Conservation (phyloP, 768 basidiomycete species). For the Boletus eberwhitei region DNA sequence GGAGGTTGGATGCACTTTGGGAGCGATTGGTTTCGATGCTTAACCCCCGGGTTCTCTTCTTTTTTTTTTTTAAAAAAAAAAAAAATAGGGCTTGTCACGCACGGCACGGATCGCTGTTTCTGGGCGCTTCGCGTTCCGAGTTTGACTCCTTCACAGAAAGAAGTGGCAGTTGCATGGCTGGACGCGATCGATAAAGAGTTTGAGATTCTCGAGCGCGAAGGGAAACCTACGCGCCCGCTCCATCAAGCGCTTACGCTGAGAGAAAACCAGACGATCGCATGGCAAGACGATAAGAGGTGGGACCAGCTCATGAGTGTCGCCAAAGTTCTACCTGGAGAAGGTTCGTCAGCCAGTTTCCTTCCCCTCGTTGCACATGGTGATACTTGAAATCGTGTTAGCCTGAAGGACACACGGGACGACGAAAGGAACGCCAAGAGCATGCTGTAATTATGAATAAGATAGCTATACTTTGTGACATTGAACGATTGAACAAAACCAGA, state of each 20-base stretch:
- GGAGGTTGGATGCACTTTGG: neutral
- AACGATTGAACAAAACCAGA: neutral
- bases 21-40: neutral
- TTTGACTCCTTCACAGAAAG: conserved; percentile 45
- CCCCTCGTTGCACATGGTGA: neutral
- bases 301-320: conserved; percentile 42
- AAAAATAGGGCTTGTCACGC: conserved; percentile 61
- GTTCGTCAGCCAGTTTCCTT: neutral
- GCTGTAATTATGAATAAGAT: conserved; percentile 9
- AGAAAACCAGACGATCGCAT: conserved; percentile 49
- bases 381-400: neutral
- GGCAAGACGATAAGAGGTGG: conserved; percentile 57
- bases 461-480: neutral
- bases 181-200: conserved; percentile 46
- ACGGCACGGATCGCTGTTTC: conserved; percentile 59
- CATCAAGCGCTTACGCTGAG: conserved; percentile 47
- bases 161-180: conserved; percentile 55
- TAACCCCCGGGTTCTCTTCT: neutral
- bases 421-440: neutral
- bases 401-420: neutral
- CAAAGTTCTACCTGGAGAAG: conserved; percentile 29
- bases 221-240: conserved; percentile 30
- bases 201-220: conserved; percentile 36
- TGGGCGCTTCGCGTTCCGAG: conserved; percentile 57
- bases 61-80: neutral